These are phyloP conservation scores for Closterium sp. DNA, from an alignment of 139 green algal species.

Conservation along the genomic window DNA sequence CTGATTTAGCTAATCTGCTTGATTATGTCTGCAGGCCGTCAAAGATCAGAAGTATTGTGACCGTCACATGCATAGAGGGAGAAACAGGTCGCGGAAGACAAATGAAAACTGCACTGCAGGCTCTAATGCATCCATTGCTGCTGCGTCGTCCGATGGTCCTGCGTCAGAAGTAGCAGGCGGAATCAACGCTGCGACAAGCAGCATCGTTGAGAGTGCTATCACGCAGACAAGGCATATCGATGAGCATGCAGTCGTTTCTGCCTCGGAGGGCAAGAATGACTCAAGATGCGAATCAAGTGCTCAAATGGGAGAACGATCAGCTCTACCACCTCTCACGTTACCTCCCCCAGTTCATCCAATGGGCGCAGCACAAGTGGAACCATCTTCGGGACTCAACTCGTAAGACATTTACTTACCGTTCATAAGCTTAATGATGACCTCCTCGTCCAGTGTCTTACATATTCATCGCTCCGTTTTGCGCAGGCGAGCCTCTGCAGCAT, in stretches of 20 bases:
- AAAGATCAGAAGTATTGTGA: slow-evolving; percentile 48
- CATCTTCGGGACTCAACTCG: not conserved
- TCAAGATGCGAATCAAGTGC: not conserved
- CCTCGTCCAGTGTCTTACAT: not conserved
- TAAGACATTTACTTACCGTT: not conserved
- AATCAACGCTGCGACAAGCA: not conserved
- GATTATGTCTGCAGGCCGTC: slow-evolving; percentile 12
- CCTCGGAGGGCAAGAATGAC: not conserved
- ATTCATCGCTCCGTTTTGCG: not conserved
- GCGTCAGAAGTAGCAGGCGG: not conserved
- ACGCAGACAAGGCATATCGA: not conserved
- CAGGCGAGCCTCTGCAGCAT: not conserved
- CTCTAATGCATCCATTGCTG: not conserved
- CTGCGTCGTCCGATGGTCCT: not conserved
- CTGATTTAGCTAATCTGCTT: not conserved
- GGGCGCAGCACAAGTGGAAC: not conserved
- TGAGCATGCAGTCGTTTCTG: not conserved
- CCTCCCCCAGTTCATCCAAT: not conserved
- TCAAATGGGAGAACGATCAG: not conserved
- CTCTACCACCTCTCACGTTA: not conserved
- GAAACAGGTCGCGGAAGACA: slow-evolving; percentile 12
- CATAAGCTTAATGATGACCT: not conserved
- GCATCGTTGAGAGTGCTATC: not conserved
- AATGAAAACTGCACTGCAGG: not conserved
- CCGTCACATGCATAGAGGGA: slow-evolving; percentile 35